Conservation (phyloP, 352 stramenopile species). For the Pythium dissimile region DNA sequence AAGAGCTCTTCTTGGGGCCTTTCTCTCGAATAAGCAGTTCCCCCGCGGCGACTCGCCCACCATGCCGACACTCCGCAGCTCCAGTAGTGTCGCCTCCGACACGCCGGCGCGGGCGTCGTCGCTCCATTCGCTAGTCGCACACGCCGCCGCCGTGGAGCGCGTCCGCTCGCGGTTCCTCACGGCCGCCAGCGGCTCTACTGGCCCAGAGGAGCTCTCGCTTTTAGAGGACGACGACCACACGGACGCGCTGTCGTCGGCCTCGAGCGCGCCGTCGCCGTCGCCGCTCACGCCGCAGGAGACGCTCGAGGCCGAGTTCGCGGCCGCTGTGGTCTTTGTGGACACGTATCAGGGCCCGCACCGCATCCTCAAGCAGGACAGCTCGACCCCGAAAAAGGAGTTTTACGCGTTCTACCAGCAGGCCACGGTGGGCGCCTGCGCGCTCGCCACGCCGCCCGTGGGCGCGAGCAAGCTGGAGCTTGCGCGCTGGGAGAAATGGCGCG, state of each 20-base stretch:
- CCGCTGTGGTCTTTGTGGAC: conserved; percentile 75
- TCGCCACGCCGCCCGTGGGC: conserved; percentile 26
- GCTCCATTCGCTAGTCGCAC: conserved; percentile 40
- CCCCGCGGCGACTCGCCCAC: background rate
- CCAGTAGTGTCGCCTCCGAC: background rate
- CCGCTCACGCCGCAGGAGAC: conserved; percentile 17
- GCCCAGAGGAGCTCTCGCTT: conserved; percentile 16
- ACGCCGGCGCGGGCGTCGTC: conserved; percentile 8
- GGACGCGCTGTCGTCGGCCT: conserved; percentile 18
- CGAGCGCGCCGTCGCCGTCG: conserved; percentile 18
- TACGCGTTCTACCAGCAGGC: conserved; percentile 80
- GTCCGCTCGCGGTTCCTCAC: conserved; percentile 43
- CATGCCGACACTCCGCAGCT: conserved; percentile 23
- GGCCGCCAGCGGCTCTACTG: conserved; percentile 17
- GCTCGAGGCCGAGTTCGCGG: conserved; percentile 71
- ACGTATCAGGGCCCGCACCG: conserved; percentile 76
- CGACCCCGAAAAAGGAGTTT: conserved; percentile 73
- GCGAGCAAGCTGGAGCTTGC: conserved; percentile 46
- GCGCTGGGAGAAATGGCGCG: conserved; percentile 68
- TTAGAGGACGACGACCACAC: conserved; percentile 39
- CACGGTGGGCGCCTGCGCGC: conserved; percentile 52
- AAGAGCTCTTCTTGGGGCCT: background rate
- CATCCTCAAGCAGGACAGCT: conserved; percentile 70
- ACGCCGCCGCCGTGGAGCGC: conserved; percentile 40
- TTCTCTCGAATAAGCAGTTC: background rate